Percentiles rank a stretch among this genome's conserved stretches.
Evolutionary conservation across 2,329 filamentous ascomycete species (phyloP).

Genomic region (Beauveria asiatica): DNA sequence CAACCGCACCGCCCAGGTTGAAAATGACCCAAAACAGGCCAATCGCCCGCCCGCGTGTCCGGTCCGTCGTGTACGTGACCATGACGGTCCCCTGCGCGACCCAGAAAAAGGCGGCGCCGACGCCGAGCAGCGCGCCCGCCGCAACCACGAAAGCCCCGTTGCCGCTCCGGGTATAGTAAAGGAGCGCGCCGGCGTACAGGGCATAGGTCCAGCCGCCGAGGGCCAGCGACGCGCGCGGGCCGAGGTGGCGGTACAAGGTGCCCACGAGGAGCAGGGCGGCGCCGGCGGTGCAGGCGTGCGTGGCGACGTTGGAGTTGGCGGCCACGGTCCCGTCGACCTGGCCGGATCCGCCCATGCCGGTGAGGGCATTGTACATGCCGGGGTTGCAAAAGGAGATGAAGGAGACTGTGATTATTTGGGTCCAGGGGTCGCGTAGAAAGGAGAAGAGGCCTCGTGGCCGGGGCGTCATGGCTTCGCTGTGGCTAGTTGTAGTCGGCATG

Average conservation of each 20-base stretch:
- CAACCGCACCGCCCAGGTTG: constrained; percentile 37
- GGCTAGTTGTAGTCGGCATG: background rate
- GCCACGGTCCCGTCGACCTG: background rate
- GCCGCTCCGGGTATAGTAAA: background rate
- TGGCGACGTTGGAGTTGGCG: background rate
- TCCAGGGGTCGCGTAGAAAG: background rate
- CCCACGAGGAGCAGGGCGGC: background rate
- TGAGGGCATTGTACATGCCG: constrained; percentile 1
- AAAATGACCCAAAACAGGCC: constrained; percentile 39
- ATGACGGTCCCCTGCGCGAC: constrained; percentile 2
- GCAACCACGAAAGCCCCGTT: background rate
- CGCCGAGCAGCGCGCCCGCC: background rate
- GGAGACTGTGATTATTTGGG: background rate
- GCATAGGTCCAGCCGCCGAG: background rate
- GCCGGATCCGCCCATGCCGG: background rate
- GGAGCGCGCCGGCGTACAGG: background rate
- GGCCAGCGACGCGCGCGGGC: background rate
- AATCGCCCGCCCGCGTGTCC: constrained; percentile 32
- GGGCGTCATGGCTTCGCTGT: background rate
- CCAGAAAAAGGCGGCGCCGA: constrained; percentile 1
- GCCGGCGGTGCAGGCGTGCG: background rate
- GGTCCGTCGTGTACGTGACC: background rate
- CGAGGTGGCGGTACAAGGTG: background rate
- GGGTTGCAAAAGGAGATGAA: background rate
- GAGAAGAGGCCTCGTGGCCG: background rate